Evolutionary conservation across 1,139 yeast species (phyloP), one percentile per base, ranked within the genome.

Genomic region (Kurtzmaniella quercitrusa): DNA sequence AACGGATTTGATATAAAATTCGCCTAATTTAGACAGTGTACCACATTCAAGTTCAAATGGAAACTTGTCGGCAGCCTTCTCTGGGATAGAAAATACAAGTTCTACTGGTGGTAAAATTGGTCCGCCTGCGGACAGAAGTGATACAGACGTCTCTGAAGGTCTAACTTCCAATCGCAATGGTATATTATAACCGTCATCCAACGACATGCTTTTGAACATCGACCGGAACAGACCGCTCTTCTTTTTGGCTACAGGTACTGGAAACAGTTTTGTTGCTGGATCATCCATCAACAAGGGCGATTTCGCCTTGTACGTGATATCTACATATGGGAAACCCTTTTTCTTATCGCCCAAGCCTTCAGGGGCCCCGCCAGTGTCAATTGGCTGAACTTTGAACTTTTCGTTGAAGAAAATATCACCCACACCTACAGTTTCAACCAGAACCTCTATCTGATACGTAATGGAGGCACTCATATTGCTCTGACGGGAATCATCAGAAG

Each of bases 381-480:
- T 9, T 12, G 46, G 46, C 21, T 41, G 43, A 9, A 43, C 42
- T 5, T 14, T 37, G 27, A 43, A 43, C 25, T 43, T 43, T 19
- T 43, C 46, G 29, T 38, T 31, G 37, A 43, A 43, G 18, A 29
- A 43, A 6, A 43, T 41, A 15, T 38, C 33, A 12, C 43, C 46
- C 14, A 12, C 15, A 2, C 29, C 27, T 16, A 15, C 18, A 44
- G 38, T 41, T 21, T 43, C 46, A 10, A 43, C 42, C 16, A 40
- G 25, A 14, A 43, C 46, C 31, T 43, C 46, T 2, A 43, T 25
- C 31, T 43, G 46, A 19, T 43, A 43, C 3, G 44, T 43, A 34
- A 43, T 41, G 17, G 41, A 37, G 3, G 43, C 46, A 14, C 41
- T 41, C 17, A 38, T 41, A 2, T 37, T 14, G 9, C 14, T 33